Base-by-base conservation (phyloP, 164 flowering plant species). In the Vitis riparia region DNA sequence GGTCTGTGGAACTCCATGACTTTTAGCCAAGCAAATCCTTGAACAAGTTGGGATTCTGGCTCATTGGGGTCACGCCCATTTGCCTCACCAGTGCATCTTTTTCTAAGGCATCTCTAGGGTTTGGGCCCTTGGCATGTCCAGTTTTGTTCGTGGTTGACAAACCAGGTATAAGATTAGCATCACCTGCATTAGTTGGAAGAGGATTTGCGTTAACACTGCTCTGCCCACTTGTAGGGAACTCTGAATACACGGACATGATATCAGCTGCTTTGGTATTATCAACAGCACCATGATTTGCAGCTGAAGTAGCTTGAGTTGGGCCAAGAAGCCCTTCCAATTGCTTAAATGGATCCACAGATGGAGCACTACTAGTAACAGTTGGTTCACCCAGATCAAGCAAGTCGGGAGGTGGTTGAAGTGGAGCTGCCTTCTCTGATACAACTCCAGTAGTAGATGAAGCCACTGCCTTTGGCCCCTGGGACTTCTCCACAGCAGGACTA, bases 41-140 rank as follows among this genome's bases (percentile, higher is more conserved):
- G 83, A 94, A 94, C 72, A 94, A 78, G 80, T 87, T 90, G 3
- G 99, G 99, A 83, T 92, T 94, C 70, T 80, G 90, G 78, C 84
- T 86, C 14, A 92, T 72, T 10, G 99, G 99, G 50, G 75, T 91
- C 67, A 93, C 97, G 10, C 99, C 99, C 86, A 91, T 79, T 76
- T 93, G 98, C 76, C 99, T 89, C 48, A 92, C 93, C 30, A 86
- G 85, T 19, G 98, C 92, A 84, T 96, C 98, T 71, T 85, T 96
- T 62, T 88, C 88, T 72, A 96, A 69, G 23, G 94, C 78, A 69
- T 88, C 87, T 77, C 82, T 86, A 16, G 67, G 67, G 68, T 84
- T 88, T 62, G 97, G 94, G 2, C 98, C 98, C 78, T 91, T 95
- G 63, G 75, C 82, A 19, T 69, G 67, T 50, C 56, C 69, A 55